Percentiles rank a stretch among this genome's conserved stretches.
Conservation (phyloP, 2,329 filamentous ascomycete genomes). For the Penicillium griseofulvum region DNA sequence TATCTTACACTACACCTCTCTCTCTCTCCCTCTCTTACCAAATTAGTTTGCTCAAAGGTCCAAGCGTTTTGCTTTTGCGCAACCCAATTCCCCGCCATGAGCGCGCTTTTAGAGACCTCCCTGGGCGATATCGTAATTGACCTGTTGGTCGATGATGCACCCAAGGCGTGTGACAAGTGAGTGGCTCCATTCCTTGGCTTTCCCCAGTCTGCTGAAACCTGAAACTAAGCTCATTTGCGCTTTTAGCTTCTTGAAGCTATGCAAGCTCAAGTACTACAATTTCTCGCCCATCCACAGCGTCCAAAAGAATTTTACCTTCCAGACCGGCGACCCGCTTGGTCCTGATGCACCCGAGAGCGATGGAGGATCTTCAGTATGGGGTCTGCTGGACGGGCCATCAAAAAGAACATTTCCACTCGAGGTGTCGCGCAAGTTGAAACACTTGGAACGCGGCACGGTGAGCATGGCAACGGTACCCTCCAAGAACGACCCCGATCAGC, state of each 20-base stretch:
- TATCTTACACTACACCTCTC: too few species aligned
- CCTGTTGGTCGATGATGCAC: slow-evolving; percentile 81
- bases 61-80: neutral
- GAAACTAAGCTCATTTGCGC: slow-evolving; percentile 51
- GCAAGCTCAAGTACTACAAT: slow-evolving; percentile 99
- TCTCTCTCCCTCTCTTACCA: neutral
- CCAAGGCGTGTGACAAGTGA: slow-evolving; percentile 92
- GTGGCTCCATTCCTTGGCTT: slow-evolving; percentile 36
- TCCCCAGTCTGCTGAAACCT: slow-evolving; percentile 52
- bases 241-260: slow-evolving; percentile 90
- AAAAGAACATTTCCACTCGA: slow-evolving; percentile 79
- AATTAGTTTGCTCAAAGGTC: neutral
- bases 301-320: slow-evolving; percentile 93
- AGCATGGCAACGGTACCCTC: slow-evolving; percentile 93
- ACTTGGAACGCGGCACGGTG: slow-evolving; percentile 83
- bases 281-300: slow-evolving; percentile 89
- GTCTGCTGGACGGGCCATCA: slow-evolving; percentile 66
- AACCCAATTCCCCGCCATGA: slow-evolving; percentile 58
- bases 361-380: slow-evolving; percentile 93
- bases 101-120: slow-evolving; percentile 88
- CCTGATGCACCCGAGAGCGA: slow-evolving; percentile 81
- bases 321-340: slow-evolving; percentile 90
- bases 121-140: slow-evolving; percentile 94
- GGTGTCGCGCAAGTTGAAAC: slow-evolving; percentile 82
- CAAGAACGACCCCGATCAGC: slow-evolving; percentile 71